phyloP scores from a whole-genome alignment of 2,329 filamentous ascomycete genomes.

The Sarocladium kiliense region DNA sequence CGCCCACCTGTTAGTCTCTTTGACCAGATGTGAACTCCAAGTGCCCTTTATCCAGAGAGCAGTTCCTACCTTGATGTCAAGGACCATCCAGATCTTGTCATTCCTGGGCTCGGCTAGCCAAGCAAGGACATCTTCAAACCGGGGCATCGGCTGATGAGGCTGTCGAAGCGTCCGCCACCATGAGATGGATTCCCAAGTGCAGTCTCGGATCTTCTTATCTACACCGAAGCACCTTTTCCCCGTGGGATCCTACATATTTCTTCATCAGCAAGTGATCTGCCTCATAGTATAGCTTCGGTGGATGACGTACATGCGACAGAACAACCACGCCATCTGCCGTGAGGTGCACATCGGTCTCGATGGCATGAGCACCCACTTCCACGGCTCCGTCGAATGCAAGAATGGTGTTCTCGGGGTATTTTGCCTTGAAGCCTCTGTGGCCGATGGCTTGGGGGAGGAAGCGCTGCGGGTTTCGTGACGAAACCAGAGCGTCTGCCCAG shows the following conservation, averaged over 20 bases:
- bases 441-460: constrained; percentile 66
- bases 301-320: constrained; percentile 63
- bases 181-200: constrained; percentile 68
- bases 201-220: constrained; percentile 67
- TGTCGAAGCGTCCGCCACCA: constrained; percentile 61
- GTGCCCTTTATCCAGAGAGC: too few species aligned
- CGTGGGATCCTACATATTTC: constrained; percentile 58
- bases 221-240: constrained; percentile 78
- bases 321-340: constrained; percentile 80
- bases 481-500: constrained; percentile 28
- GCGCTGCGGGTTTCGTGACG: constrained; percentile 18
- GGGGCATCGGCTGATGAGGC: constrained; percentile 68
- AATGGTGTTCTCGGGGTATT: constrained; percentile 83
- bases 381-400: constrained; percentile 71
- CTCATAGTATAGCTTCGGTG: too few species aligned
- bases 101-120: constrained; percentile 61
- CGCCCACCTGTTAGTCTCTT: too few species aligned
- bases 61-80: constrained; percentile 83
- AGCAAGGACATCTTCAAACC: constrained; percentile 67
- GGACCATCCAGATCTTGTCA: constrained; percentile 70
- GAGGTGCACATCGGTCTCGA: constrained; percentile 87
- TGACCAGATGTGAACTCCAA: too few species aligned
- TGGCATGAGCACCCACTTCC: constrained; percentile 66
- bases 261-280: too few species aligned
- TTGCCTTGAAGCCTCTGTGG: constrained; percentile 73